Percentiles rank a stretch among this genome's conserved stretches.
Evolutionary conservation across 192 early-diverging fungal species (phyloP).

Genomic region (Coemansia sp.): DNA sequence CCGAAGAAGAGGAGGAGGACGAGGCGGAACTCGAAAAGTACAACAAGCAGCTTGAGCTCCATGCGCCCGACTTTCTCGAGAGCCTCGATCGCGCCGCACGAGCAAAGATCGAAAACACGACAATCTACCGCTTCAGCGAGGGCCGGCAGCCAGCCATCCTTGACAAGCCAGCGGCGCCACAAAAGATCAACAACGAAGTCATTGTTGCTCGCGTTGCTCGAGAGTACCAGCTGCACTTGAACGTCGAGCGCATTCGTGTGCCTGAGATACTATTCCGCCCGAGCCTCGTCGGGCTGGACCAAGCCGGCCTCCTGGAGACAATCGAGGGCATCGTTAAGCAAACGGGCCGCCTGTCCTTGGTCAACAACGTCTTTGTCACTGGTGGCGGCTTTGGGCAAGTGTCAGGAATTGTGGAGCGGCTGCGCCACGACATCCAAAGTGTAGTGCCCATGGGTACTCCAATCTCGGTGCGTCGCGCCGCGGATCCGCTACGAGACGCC

Average conservation of each 20-base stretch:
- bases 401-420: conserved; percentile 62
- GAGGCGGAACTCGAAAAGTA: conserved; percentile 63
- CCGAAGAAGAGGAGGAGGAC: conserved; percentile 79
- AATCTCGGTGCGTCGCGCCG: conserved; percentile 59
- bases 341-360: conserved; percentile 21
- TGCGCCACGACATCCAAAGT: conserved; percentile 59
- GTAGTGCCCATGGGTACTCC: conserved; percentile 61
- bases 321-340: conserved; percentile 60
- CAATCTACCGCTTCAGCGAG: conserved; percentile 69
- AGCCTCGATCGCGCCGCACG: conserved; percentile 68
- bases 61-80: conserved; percentile 74
- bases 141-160: conserved; percentile 53
- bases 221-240: conserved; percentile 81
- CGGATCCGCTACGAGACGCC: conserved; percentile 72
- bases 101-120: conserved; percentile 63
- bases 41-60: conserved; percentile 65
- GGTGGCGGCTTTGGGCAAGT: conserved; percentile 66
- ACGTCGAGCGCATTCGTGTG: conserved; percentile 86
- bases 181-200: conserved; percentile 40
- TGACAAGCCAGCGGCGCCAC: conserved; percentile 58
- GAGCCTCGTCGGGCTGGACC: conserved; percentile 78
- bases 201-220: conserved; percentile 52
- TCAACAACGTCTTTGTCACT: conserved; percentile 69
- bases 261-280: conserved; percentile 92
- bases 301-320: conserved; percentile 83